Conservation (phyloP, 179 eudicot species). For the Dionaea muscipula region DNA sequence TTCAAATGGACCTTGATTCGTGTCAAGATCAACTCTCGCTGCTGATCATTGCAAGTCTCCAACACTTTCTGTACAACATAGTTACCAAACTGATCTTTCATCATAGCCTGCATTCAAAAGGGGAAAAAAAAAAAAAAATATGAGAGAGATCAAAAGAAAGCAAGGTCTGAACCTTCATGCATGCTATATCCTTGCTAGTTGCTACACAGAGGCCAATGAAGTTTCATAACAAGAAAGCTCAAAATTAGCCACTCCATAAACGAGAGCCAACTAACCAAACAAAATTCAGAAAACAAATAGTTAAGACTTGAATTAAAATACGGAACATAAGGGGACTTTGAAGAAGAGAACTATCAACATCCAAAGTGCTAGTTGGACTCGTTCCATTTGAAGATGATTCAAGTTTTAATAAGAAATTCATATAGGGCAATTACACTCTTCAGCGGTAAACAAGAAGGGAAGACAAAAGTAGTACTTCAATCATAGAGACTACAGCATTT, state of each 20-base stretch:
- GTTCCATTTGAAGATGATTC: too few relatives aligned
- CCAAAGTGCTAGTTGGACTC: too few relatives aligned
- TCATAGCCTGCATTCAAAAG: conserved; percentile 45
- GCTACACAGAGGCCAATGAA: too few relatives aligned
- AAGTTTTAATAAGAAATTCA: too few relatives aligned
- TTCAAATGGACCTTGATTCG: conserved; percentile 62
- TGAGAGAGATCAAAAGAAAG: too few relatives aligned
- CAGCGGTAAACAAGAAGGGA: background rate
- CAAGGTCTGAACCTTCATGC: too few relatives aligned
- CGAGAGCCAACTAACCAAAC: too few relatives aligned
- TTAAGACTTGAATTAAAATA: background rate
- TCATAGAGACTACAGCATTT: too few relatives aligned
- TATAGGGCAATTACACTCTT: background rate
- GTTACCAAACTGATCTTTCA: conserved; percentile 77
- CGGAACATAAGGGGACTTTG: background rate
- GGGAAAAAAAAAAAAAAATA: background rate
- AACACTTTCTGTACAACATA: conserved; percentile 77
- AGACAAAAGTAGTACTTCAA: background rate
- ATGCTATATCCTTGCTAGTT: too few relatives aligned
- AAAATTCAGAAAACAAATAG: too few relatives aligned
- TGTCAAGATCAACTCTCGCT: conserved; percentile 44
- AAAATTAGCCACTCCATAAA: too few relatives aligned
- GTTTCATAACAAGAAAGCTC: too few relatives aligned
- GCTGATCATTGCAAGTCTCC: conserved; percentile 66
- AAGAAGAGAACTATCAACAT: background rate